Conservation (phyloP, 164 flowering plant genomes). For the Nymphaea colorata region DNA sequence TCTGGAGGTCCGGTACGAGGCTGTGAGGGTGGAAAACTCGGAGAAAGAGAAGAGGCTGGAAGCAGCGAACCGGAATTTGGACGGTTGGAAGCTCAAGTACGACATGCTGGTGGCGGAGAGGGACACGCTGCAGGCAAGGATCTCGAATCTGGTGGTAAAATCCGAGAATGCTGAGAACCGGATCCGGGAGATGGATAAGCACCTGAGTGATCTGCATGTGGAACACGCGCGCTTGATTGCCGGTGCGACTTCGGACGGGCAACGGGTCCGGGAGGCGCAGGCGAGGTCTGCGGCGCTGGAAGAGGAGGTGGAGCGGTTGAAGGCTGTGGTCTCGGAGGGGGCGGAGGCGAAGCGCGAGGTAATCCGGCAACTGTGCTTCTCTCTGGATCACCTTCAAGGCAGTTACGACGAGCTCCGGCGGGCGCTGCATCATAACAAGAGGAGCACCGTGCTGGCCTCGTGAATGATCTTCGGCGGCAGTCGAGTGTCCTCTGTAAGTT, state of each 20-base stretch:
- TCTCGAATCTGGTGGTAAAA: background rate
- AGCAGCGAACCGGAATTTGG: conserved; percentile 25
- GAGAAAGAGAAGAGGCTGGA: conserved; percentile 19
- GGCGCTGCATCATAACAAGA: conserved; percentile 15
- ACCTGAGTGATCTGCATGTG: conserved; percentile 26
- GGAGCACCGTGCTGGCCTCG: conserved; percentile 6
- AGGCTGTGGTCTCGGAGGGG: conserved; percentile 26
- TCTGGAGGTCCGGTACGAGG: background rate
- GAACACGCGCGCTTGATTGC: conserved; percentile 34
- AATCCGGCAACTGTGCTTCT: conserved; percentile 72
- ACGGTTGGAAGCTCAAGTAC: conserved; percentile 20
- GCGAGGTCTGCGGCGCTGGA: conserved; percentile 22
- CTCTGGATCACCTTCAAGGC: conserved; percentile 56
- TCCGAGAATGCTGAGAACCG: conserved; percentile 13
- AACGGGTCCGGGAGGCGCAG: conserved; percentile 17
- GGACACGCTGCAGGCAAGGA: conserved; percentile 28
- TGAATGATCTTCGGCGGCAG: background rate
- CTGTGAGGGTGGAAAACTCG: conserved; percentile 2
- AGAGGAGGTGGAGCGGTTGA: conserved; percentile 45
- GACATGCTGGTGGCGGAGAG: conserved; percentile 31
- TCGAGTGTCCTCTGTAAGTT: too few relatives aligned
- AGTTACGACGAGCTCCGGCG: conserved; percentile 38
- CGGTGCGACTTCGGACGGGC: conserved; percentile 19
- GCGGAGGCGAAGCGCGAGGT: conserved; percentile 82
- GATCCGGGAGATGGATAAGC: conserved; percentile 30